These are phyloP conservation scores for Debaryomyces psychrophilus DNA, from an alignment of 1,139 yeast genomes.

Conservation along the genomic window DNA sequence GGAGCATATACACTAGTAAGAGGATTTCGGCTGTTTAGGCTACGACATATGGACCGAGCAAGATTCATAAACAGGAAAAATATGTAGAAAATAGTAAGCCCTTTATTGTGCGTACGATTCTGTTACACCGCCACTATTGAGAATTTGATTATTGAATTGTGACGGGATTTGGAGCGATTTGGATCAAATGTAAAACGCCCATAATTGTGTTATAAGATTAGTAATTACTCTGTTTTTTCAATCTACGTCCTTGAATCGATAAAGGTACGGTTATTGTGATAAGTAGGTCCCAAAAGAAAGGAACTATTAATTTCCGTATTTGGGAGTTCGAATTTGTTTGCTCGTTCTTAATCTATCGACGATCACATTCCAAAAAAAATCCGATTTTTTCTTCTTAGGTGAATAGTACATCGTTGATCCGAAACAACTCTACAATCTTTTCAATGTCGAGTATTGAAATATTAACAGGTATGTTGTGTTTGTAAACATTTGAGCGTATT, in stretches of 20 bases:
- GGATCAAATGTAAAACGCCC: background rate
- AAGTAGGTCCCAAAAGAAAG: background rate
- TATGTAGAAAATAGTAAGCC: background rate
- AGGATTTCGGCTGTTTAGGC: background rate
- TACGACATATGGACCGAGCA: background rate
- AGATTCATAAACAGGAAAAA: too few relatives aligned
- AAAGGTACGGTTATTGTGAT: background rate
- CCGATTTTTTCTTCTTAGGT: conserved; percentile 3
- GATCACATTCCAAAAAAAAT: conserved; percentile 7
- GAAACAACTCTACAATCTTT: conserved; percentile 6
- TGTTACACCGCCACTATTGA: conserved; percentile 9
- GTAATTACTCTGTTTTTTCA: background rate
- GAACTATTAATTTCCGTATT: conserved; percentile 8
- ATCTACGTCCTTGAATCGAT: background rate
- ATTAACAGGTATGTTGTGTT: conserved; percentile 30
- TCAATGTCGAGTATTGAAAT: conserved; percentile 27
- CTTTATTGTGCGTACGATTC: background rate
- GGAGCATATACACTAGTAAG: background rate
- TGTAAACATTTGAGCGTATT: background rate
- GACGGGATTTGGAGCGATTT: background rate
- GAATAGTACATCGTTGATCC: conserved; percentile 4
- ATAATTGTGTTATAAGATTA: background rate
- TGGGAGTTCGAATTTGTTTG: conserved; percentile 9
- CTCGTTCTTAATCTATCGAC: conserved; percentile 6
- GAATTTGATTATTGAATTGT: conserved; percentile 1